Percentiles rank a stretch among this genome's conserved stretches.
Evolutionary conservation across 2,329 filamentous ascomycete species (phyloP).

Genomic region (Coleophoma cylindrospora): DNA sequence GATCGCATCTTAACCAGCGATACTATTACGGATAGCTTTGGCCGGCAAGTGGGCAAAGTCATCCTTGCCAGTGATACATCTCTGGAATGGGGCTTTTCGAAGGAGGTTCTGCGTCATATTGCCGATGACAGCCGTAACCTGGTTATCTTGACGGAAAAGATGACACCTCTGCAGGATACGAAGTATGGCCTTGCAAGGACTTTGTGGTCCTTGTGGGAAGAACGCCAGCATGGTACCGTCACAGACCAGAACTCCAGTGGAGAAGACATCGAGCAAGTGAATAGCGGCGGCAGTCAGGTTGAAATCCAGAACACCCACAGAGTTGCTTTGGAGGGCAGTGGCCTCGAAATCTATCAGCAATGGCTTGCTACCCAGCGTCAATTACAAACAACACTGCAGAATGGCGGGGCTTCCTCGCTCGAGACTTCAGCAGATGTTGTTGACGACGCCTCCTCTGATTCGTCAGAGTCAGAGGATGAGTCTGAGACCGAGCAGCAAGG

Average conservation of each 20-base stretch:
- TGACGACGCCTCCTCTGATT: conserved; percentile 82
- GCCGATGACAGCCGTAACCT: conserved; percentile 76
- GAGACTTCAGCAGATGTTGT: conserved; percentile 69
- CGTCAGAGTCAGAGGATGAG: conserved; percentile 80
- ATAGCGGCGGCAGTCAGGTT: conserved; percentile 58
- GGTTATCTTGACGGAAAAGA: conserved; percentile 79
- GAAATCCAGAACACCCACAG: conserved; percentile 56
- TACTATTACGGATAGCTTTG: conserved; percentile 31
- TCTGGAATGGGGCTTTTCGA: conserved; percentile 92
- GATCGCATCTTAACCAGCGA: conserved; percentile 57
- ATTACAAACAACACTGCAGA: conserved; percentile 74
- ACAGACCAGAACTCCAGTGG: conserved; percentile 47
- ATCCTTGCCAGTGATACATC: conserved; percentile 89
- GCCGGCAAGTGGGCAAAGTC: conserved; percentile 53
- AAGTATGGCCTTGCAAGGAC: conserved; percentile 54
- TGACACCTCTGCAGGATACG: conserved; percentile 31
- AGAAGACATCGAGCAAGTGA: conserved; percentile 61
- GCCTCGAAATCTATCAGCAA: conserved; percentile 81
- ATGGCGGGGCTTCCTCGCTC: conserved; percentile 60
- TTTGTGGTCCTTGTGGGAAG: conserved; percentile 77
- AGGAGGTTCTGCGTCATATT: conserved; percentile 68
- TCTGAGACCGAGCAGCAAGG: conserved; percentile 89
- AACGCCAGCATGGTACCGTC: conserved; percentile 58
- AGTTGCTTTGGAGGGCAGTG: conserved; percentile 66
- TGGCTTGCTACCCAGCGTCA: conserved; percentile 87